Percentiles rank a stretch among this genome's conserved stretches.
Conservation (phyloP, 129 eudicot genomes). For the Lactuca sativa region DNA sequence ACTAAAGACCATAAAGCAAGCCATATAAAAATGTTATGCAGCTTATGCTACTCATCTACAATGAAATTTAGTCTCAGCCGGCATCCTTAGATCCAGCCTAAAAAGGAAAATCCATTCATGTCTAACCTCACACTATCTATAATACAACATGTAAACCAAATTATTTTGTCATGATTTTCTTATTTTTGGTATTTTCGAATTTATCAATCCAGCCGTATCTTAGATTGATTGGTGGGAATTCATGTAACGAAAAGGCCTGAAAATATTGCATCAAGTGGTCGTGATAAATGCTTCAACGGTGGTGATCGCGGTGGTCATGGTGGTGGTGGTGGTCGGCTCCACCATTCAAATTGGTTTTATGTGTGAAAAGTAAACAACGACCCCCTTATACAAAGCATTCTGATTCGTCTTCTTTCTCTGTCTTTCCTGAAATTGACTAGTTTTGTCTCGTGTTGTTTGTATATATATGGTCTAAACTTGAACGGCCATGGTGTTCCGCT, state of each 20-base stretch:
- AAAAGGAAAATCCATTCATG: too few species aligned
- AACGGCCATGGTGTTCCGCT: conserved; percentile 21
- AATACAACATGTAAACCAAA: background rate
- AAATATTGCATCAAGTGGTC: conserved; percentile 5
- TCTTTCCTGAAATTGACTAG: conserved; percentile 15
- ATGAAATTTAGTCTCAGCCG: too few species aligned
- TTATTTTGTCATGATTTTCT: background rate
- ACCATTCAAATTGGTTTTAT: conserved; percentile 17
- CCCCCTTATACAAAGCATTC: background rate
- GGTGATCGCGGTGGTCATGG: background rate
- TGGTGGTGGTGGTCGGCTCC: conserved; percentile 19
- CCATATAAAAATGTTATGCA: too few species aligned
- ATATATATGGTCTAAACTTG: conserved; percentile 15
- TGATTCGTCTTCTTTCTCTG: background rate
- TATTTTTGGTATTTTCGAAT: background rate
- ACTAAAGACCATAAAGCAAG: too few species aligned
- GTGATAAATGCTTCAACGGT: conserved; percentile 17
- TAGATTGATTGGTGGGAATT: conserved; percentile 33
- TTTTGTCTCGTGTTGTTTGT: conserved; percentile 27
- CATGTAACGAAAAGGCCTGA: background rate
- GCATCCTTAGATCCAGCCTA: too few species aligned
- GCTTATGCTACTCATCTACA: too few species aligned
- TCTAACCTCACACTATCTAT: background rate
- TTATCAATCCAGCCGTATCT: conserved; percentile 3
- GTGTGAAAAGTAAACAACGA: conserved; percentile 13